Percentiles rank a stretch among this genome's conserved stretches.
phyloP scores from a whole-genome alignment of 495 filamentous ascomycete genomes.

The Podospora comata region DNA sequence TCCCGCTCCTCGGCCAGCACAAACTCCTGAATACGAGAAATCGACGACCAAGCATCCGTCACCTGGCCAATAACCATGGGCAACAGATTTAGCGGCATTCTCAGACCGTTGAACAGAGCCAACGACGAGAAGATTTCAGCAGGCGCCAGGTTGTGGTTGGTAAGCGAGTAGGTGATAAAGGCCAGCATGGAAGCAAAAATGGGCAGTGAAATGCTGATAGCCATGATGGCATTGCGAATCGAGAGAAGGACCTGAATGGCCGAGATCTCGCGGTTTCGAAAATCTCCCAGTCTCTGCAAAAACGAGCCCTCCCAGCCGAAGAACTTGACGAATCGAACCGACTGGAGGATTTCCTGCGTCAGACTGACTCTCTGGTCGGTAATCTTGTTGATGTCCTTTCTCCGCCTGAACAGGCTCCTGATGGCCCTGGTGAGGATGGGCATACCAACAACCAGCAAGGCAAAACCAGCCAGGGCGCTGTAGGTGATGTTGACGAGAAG shows the following conservation, averaged over 20 bases:
- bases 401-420: slow-evolving; percentile 63
- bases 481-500: slow-evolving; percentile 82
- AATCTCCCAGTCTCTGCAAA: slow-evolving; percentile 66
- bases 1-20: slow-evolving; percentile 78
- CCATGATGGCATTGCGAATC: slow-evolving; percentile 80
- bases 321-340: slow-evolving; percentile 91
- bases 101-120: slow-evolving; percentile 85
- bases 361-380: slow-evolving; percentile 88
- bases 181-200: slow-evolving; percentile 92
- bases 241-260: slow-evolving; percentile 76
- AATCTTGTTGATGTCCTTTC: slow-evolving; percentile 80
- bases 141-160: slow-evolving; percentile 65
- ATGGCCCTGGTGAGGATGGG: slow-evolving; percentile 73
- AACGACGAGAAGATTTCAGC: slow-evolving; percentile 87
- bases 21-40: slow-evolving; percentile 83
- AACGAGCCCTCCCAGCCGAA: slow-evolving; percentile 94
- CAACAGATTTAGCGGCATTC: slow-evolving; percentile 83
- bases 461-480: slow-evolving; percentile 85
- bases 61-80: slow-evolving; percentile 85
- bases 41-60: slow-evolving; percentile 81
- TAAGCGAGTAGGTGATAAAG: slow-evolving; percentile 88
- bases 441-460: slow-evolving; percentile 70
- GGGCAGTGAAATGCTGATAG: slow-evolving; percentile 69
- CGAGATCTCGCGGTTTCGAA: slow-evolving; percentile 70
- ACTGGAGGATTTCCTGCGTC: slow-evolving; percentile 88